Base-by-base conservation (phyloP, 352 stramenopile genomes). In the Phytophthora megakarya region DNA sequence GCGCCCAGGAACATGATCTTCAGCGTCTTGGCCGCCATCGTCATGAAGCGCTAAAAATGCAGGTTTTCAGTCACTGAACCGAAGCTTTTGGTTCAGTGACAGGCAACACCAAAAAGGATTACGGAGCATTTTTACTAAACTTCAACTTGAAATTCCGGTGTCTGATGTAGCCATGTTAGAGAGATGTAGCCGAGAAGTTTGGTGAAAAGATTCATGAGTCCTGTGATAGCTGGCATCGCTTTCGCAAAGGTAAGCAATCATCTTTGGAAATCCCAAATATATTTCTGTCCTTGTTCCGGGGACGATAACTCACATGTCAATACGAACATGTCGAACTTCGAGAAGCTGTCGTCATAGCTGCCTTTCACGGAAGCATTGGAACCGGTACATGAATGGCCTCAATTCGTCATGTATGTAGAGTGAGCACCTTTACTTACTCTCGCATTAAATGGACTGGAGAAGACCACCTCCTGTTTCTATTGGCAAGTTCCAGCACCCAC, bases 1-100 rank as follows among this genome's bases (percentile, higher is more conserved):
- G 90, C 86, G 10, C 90, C 90, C 4, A 97, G 84, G 62, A 97
- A 96, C 86, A 97, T 95, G 73, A 97, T 88, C 64, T 86, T 89
- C 51, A 91, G 73, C 64, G 81, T 67, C 43, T 64, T 73, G 50
- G 60, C 38, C n/a, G 62, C 61, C 65, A 78, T 80, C 12, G 5
- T 38, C 47, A 18, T 40, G 22, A 19, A 47, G 30, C 8, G 30
- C 30, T 35, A 35, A 35, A 35, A 35, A 35, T 32, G 42, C 39
- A 52, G 15, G 10, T 57, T 15, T 35, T 35, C 30, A 35, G 51
- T 43, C 60, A 67, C 32, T 67, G 38, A 56, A 56, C 19, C 3
- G 45, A 33, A 25, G 16, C 11, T 5, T 54, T 19, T 19, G n/a
- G n/a, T n/a, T n/a, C n/a, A 11, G 30, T 5, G 13, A 12, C 13